Conservation (phyloP, 495 filamentous ascomycete genomes). For the Lasiosphaeria hispida region DNA sequence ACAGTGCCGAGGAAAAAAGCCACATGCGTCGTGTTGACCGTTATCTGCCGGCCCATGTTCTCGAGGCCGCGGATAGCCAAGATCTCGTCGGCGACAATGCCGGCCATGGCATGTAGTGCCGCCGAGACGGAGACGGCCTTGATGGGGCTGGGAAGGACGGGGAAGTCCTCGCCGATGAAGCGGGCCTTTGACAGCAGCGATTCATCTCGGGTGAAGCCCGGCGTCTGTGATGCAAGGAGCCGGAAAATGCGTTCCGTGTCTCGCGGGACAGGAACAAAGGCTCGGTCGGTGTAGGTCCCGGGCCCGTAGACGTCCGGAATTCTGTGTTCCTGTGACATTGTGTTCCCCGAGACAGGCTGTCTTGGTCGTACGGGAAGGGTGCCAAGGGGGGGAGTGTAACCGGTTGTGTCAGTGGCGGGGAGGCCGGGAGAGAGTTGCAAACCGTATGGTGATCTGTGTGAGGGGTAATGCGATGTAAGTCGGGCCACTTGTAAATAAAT, state of each 20-base stretch:
- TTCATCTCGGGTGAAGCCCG: slow-evolving; percentile 25
- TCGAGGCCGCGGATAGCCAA: slow-evolving; percentile 18
- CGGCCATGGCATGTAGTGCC: slow-evolving; percentile 29
- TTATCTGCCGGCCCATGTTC: slow-evolving; percentile 5
- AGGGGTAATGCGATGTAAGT: too few species aligned
- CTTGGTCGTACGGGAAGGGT: not conserved
- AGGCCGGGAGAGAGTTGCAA: too few species aligned
- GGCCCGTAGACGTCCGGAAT: slow-evolving; percentile 26
- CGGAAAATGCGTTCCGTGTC: slow-evolving; percentile 27
- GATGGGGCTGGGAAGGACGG: slow-evolving; percentile 29
- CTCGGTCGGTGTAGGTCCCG: slow-evolving; percentile 23
- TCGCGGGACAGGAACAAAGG: slow-evolving; percentile 17
- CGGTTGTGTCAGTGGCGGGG: too few species aligned
- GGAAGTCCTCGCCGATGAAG: slow-evolving; percentile 26
- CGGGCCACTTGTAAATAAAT: too few species aligned
- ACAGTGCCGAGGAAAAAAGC: slow-evolving; percentile 24
- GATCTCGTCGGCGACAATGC: slow-evolving; percentile 31
- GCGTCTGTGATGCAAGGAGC: slow-evolving; percentile 20
- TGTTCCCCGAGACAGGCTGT: not conserved
- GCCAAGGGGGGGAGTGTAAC: not conserved
- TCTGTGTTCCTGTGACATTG: slow-evolving; percentile 1
- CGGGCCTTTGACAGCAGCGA: slow-evolving; percentile 19
- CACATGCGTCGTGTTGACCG: slow-evolving; percentile 28
- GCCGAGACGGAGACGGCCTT: slow-evolving; percentile 29
- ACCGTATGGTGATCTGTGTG: too few species aligned